Evolutionary conservation across 331 rosid species (phyloP), one percentile per base, ranked within the genome.

Genomic region (Dryas integrifolia): DNA sequence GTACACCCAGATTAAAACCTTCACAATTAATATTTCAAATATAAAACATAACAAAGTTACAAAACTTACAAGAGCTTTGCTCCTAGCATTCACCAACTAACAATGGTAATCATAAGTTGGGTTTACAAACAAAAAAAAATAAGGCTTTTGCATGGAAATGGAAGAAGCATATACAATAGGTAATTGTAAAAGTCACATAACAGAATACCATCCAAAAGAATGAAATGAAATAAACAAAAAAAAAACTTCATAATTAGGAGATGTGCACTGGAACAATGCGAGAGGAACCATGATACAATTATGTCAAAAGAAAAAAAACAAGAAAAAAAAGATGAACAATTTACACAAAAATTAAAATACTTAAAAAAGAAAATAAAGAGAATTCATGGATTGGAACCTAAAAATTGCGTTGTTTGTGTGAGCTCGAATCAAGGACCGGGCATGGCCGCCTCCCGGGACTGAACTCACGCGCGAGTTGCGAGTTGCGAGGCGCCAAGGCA

Each of bases 381-480:
- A 14, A 9, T 45, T 35, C 4, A 5, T 9, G 65, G 21, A 11
- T 64, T 63, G 7, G 38, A 66, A 66, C 79, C 73, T 14, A 21
- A 52, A 35, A 56, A 49, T 30, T 14, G 14, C 7, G 24, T 5
- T 11, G 39, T 15, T 16, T 14, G 38, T 55, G 9, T 24, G n/a
- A 5, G 46, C 55, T 13, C 18, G 26, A 72, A 50, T 18, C 40
- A 52, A 53, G 47, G 52, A 35, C 9, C 51, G 70, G 70, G 40
- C 9, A 9, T 53, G 40, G 52, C 15, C 18, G 5, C 21, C 46
- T 7, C 35, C 8, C 10, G 62, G 52, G 15, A 26, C 47, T 26
- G 38, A 52, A 43, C 41, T 58, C 21, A 44, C 35, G 58, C 66
- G 46, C 66, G 66, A 61, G 40, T 58, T 5, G 64, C 64, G 64